Base-by-base conservation (phyloP, 495 filamentous ascomycete genomes). In the Sordaria brevicollis region DNA sequence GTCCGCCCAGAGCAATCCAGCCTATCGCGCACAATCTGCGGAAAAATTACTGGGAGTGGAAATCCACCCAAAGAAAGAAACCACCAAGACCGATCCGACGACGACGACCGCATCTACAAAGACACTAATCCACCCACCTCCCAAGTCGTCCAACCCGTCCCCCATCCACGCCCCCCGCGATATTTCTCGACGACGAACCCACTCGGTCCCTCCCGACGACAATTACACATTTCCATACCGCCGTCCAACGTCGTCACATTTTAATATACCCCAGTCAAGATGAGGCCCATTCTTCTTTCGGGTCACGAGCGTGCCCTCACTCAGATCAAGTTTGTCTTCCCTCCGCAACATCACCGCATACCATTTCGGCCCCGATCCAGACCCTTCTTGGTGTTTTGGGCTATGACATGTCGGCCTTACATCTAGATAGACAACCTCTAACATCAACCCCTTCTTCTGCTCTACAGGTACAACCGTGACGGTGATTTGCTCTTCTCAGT, bases 221-320 rank as follows among this genome's bases (percentile, higher is more conserved):
- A n/a, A 19, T 37, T 39, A 69, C 65, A 19, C 43, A n/a, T n/a
- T 62, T 62, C 25, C 49, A 31, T 31, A 62, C 49, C 49, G 49
- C 49, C 49, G 25, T 62, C 49, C 49, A 17, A 62, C 49, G 25
- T 62, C 49, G 49, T 57, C 21, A 57, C 1, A 62, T 31, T n/a
- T 31, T 57, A 31, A 62, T 62, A 62, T 2, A 21, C 25, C 21
- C 65, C 69, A 72, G 71, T 73, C 76, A 86, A 79, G 67, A 99
- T 99, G 95, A 90, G 96, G 82, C 95, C 95, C 76, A 96, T 97
- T 81, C 86, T 99, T 74, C 83, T 99, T 74, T 89, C 92, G 81
- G 95, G 95, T 83, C 95, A 99, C 88, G 96, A 98, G 87, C 93
- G 95, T 83, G 94, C 95, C 82, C 87, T 99, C 80, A 98, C 93